Percentiles rank a stretch among this genome's conserved stretches.
Evolutionary conservation across 2,329 filamentous ascomycete genomes (phyloP).

Genomic region (Hysterium pulicare): DNA sequence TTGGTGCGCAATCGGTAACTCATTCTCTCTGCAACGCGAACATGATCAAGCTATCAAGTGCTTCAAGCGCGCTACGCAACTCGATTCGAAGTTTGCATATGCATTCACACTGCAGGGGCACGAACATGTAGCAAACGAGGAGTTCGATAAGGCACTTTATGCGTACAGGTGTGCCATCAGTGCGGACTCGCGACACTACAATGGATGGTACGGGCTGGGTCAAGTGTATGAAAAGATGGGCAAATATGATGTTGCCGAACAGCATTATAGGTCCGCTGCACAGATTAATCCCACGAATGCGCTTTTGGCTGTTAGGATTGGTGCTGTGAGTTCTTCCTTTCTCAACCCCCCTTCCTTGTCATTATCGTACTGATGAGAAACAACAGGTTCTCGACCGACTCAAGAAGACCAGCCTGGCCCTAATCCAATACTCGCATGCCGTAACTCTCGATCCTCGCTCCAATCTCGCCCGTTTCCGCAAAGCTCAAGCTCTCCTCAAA

Average conservation of each 20-base stretch:
- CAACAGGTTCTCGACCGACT: constrained; percentile 70
- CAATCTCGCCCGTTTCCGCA: constrained; percentile 85
- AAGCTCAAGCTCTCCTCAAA: constrained; percentile 80
- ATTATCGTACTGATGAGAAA: background rate
- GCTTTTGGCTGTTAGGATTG: constrained; percentile 88
- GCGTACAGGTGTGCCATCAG: constrained; percentile 83
- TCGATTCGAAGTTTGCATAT: constrained; percentile 89
- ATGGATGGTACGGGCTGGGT: constrained; percentile 92
- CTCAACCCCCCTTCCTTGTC: background rate
- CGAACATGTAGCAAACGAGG: constrained; percentile 92
- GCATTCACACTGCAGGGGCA: constrained; percentile 94
- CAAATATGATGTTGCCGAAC: constrained; percentile 85
- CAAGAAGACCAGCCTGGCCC: constrained; percentile 73
- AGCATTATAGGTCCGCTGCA: constrained; percentile 84
- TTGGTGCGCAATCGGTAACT: constrained; percentile 94
- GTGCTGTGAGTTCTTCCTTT: constrained; percentile 56
- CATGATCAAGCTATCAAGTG: constrained; percentile 93
- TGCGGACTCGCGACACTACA: constrained; percentile 87
- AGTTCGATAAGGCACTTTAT: constrained; percentile 89
- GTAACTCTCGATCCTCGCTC: constrained; percentile 77
- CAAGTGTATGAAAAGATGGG: constrained; percentile 85
- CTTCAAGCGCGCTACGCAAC: constrained; percentile 89
- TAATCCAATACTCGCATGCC: constrained; percentile 78
- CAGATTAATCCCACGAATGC: constrained; percentile 91
- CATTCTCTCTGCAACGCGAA: constrained; percentile 86